phyloP scores from a whole-genome alignment of 768 basidiomycete species.

The Lactarius trivialis region DNA sequence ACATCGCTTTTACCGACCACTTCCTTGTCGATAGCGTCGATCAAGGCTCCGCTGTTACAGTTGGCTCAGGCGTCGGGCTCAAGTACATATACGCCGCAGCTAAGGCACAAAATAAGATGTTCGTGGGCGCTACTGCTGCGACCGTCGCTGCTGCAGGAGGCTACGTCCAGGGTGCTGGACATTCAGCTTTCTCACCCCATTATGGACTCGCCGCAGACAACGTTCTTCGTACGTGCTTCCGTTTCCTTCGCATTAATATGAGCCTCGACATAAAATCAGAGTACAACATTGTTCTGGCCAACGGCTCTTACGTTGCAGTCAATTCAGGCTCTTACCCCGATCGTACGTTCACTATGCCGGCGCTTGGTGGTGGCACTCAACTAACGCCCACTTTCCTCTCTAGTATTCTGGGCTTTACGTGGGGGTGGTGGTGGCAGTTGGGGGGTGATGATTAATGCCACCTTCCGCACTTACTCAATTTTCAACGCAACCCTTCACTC shows the following conservation, averaged over 20 bases:
- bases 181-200: slow-evolving; percentile 24
- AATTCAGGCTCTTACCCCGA: slow-evolving; percentile 9
- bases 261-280: background rate
- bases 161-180: slow-evolving; percentile 26
- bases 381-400: background rate
- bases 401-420: slow-evolving; percentile 25
- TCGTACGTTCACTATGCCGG: slow-evolving; percentile 1
- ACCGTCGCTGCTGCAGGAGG: slow-evolving; percentile 25
- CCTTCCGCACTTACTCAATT: slow-evolving; percentile 32
- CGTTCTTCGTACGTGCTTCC: slow-evolving; percentile 21
- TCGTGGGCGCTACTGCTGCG: slow-evolving; percentile 25
- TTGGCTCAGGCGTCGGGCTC: slow-evolving; percentile 24
- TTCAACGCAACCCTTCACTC: slow-evolving; percentile 29
- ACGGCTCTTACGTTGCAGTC: background rate
- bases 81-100: slow-evolving; percentile 18
- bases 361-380: background rate
- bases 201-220: slow-evolving; percentile 27
- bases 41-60: slow-evolving; percentile 27
- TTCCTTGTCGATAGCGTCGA: slow-evolving; percentile 22
- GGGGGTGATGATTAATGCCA: slow-evolving; percentile 35
- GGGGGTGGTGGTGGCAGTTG: slow-evolving; percentile 29
- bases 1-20: slow-evolving; percentile 29
- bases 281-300: slow-evolving; percentile 10
- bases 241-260: too few relatives aligned
- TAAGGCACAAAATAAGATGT: slow-evolving; percentile 22